Conservation (phyloP, 1,284 basidiomycete species). For the Stygiomarasmius scandens region DNA sequence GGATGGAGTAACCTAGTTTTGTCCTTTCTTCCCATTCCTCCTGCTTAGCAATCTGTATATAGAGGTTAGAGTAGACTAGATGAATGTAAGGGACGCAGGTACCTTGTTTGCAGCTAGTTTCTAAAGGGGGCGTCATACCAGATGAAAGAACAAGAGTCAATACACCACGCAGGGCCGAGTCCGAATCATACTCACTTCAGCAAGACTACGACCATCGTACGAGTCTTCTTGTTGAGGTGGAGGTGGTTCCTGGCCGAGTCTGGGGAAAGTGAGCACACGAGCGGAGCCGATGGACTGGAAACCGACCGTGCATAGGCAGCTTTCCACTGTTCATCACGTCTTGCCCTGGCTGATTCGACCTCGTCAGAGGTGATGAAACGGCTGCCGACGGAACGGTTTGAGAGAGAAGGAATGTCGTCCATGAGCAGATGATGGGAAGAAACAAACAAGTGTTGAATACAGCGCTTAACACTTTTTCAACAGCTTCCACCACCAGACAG, state of each 20-base stretch:
- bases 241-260: slow-evolving; percentile 87
- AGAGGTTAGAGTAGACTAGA: slow-evolving; percentile 15
- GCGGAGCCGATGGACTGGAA: slow-evolving; percentile 6
- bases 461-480: neutral
- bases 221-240: slow-evolving; percentile 72
- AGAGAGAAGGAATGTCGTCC: slow-evolving; percentile 67
- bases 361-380: slow-evolving; percentile 81
- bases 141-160: slow-evolving; percentile 44
- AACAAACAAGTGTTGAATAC: neutral
- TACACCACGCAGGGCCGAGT: slow-evolving; percentile 22
- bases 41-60: slow-evolving; percentile 76
- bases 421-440: slow-evolving; percentile 28
- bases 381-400: slow-evolving; percentile 68
- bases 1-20: slow-evolving; percentile 65
- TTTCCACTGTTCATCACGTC: slow-evolving; percentile 87
- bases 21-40: slow-evolving; percentile 95
- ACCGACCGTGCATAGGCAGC: slow-evolving; percentile 86
- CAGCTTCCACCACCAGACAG: neutral
- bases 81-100: slow-evolving; percentile 30
- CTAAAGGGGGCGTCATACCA: slow-evolving; percentile 42
- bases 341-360: slow-evolving; percentile 76
- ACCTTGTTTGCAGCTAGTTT: slow-evolving; percentile 85
- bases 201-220: slow-evolving; percentile 88
- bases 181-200: slow-evolving; percentile 66
- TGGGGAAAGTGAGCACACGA: slow-evolving; percentile 32